Conservation (phyloP, 2,329 filamentous ascomycete species). For the Pseudocercospora fuligena region DNA sequence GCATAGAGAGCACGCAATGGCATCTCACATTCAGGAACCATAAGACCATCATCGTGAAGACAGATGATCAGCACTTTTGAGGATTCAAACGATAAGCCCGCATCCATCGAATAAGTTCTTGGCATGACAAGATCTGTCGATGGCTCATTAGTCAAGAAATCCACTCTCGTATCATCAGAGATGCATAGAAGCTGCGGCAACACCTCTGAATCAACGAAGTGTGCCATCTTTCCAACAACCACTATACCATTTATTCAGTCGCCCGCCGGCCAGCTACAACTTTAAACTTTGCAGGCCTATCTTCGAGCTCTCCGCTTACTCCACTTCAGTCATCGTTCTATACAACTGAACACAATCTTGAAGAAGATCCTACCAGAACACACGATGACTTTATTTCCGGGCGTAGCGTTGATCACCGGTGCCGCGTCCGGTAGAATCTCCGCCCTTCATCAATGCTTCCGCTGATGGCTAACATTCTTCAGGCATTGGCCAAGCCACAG, state of each 20-base stretch:
- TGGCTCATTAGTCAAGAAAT: background rate
- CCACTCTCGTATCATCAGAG: background rate
- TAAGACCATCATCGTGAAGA: background rate
- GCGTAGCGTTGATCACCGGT: conserved; percentile 42
- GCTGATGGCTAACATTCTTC: background rate
- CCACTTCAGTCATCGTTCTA: background rate
- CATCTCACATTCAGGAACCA: background rate
- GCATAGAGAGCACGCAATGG: background rate
- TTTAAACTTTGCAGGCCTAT: conserved; percentile 11
- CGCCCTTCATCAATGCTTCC: background rate
- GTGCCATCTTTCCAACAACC: background rate
- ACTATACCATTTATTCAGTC: background rate
- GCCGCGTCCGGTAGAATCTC: conserved; percentile 37
- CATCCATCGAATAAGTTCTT: background rate
- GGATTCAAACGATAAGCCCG: background rate
- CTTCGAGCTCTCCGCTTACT: conserved; percentile 11
- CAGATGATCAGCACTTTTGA: background rate
- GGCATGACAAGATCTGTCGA: background rate
- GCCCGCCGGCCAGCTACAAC: conserved; percentile 9
- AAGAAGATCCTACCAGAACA: background rate
- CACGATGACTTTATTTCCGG: conserved; percentile 37
- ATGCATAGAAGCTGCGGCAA: background rate
- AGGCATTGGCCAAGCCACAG: conserved; percentile 52
- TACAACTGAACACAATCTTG: background rate
- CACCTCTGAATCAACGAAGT: background rate